Base-by-base conservation (phyloP, 352 stramenopile species). In the Blastocystis sp. region DNA sequence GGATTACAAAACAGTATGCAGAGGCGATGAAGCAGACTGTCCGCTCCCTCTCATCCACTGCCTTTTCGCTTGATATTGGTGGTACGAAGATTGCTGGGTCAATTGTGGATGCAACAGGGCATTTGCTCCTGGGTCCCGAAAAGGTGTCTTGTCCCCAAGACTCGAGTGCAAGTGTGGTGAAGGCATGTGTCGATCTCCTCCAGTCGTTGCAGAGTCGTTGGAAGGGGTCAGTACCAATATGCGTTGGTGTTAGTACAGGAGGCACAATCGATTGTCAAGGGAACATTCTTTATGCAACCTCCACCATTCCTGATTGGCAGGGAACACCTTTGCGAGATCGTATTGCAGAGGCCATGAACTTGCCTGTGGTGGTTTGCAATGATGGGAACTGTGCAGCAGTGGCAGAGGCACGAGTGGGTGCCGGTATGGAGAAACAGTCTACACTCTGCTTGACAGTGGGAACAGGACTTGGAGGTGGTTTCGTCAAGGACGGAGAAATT, bases 1-100 rank as follows among this genome's bases (percentile, higher is more conserved):
- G 77, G 77, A 87, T 87, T 21, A 87, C 77, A 4, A 87, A 87
- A 46, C 77, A 87, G 65, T 87, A 87, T 43, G 59, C 56, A 21
- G 59, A 78, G 7, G 56, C 57, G 24, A 87, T 87, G 77, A 74
- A 87, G 59, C 77, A 78, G 59, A 78, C 59, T 19, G 58, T 78
- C 9, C 77, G 54, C 29, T 16, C 59, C 16, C 27, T 83, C 14
- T 43, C 49, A 14, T 61, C 46, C 24, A 52, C 46, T 35, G 77
- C 77, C 14, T 87, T 75, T 54, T 46, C 59, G 5, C 77, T 87
- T 7, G 77, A 87, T 24, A 87, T 87, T 51, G 77, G 77, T 6
- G 77, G 77, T 12, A 87, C 77, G 5, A 87, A 87, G 77, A 87
- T 87, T 42, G 77, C 77, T 9, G 77, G 43, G 5, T 51, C 59